A percentile compares a stretch with the other conserved stretches of the same genome.
phyloP scores from a whole-genome alignment of 148 eudicot genomes.

The Polygonum aviculare region DNA sequence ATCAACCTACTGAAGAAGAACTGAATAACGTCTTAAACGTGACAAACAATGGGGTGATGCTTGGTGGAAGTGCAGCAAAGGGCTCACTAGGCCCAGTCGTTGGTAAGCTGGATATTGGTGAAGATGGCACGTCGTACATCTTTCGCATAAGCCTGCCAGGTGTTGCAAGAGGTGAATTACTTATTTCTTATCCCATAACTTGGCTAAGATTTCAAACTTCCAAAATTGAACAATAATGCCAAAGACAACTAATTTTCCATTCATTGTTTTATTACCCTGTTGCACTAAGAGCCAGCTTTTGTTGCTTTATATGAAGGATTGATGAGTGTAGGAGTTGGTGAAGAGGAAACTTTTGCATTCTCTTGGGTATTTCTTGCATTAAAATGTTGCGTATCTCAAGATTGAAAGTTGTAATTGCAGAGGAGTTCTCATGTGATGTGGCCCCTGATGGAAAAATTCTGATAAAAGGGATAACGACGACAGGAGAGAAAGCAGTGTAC shows the following conservation, averaged over 20 bases:
- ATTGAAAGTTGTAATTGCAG: conserved; percentile 24
- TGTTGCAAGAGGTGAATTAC: conserved; percentile 44
- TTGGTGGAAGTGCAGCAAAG: conserved; percentile 56
- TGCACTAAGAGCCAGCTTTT: no score
- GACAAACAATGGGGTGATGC: conserved; percentile 33
- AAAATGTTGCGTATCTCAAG: no score
- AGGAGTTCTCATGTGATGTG: conserved; percentile 35
- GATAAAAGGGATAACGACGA: conserved; percentile 44
- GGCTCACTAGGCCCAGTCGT: conserved; percentile 45
- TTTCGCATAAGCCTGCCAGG: conserved; percentile 78
- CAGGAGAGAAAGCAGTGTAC: conserved; percentile 48
- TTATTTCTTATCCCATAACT: conserved; percentile 7
- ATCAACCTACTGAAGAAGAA: conserved; percentile 33
- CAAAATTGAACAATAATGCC: not conserved
- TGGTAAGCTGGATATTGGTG: conserved; percentile 52
- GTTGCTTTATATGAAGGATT: no score
- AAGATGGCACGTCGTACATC: conserved; percentile 37
- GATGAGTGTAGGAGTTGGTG: no score
- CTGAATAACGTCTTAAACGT: conserved; percentile 28
- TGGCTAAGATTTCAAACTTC: not conserved
- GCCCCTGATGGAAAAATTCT: conserved; percentile 38
- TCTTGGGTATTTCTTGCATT: no score
- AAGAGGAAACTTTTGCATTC: no score
- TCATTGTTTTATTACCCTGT: not conserved
- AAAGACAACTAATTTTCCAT: not conserved